Evolutionary conservation across 768 basidiomycete genomes (phyloP), one percentile per base, ranked within the genome.

Genomic region (Suillus bovinus): DNA sequence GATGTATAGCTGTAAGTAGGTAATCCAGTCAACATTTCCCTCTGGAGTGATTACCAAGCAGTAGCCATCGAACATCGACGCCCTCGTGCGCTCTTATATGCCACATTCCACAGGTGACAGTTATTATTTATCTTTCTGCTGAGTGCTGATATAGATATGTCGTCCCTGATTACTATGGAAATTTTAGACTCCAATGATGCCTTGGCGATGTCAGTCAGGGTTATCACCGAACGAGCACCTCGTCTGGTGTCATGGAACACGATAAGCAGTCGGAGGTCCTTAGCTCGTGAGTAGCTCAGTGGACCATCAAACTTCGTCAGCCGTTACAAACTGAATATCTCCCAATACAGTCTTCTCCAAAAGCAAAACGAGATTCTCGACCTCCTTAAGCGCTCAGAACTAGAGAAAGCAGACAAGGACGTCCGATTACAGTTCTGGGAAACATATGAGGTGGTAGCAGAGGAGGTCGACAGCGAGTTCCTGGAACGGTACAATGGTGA

Each of bases 401-500:
- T 55, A 39, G 55, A 56, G 11, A 56, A 56, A 29, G 55, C 14
- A 24, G 55, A 56, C 38, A 56, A 56, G 27, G 61, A 61, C 31
- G 41, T 52, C 41, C 63, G 61, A 60, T 47, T 58, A 42, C 60
- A 53, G 29, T 66, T 47, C 13, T 61, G 62, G 39, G 60, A 49
- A 9, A 41, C 49, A 24, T 50, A 58, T 44, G 46, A 22, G 22
- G 22, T 58, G 27, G 41, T 54, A 46, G 58, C 62, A 58, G 61
- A 17, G 50, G 62, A 61, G 17, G 46, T 46, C 41, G 58, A 63
- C 20, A 27, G 14, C 20, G 57, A 60, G 36, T 63, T 63, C 24
- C 36, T 63, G 20, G 63, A 61, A 27, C 60, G 59, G 50, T 61
- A 59, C 59, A 67, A 62, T 53, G 60, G 58, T 42, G 62, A 54